A percentile compares a stretch with the other conserved stretches of the same genome.
phyloP scores from a whole-genome alignment of 2,329 filamentous ascomycete genomes.

The Diplocarpon rosae region DNA sequence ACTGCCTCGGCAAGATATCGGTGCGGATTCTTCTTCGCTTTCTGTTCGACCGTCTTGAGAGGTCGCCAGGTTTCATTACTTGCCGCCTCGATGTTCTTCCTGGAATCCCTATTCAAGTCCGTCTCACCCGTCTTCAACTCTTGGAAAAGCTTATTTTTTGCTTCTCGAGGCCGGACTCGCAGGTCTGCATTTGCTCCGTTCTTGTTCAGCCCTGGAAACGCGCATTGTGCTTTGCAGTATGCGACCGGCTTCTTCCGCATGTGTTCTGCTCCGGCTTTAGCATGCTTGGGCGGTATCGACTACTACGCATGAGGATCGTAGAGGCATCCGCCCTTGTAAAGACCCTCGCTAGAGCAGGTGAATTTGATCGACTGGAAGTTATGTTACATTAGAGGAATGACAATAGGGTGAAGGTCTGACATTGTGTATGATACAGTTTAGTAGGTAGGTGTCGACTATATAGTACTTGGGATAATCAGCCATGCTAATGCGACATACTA shows the following conservation, averaged over 20 bases:
- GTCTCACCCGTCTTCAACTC: no score
- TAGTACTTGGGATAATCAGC: no score
- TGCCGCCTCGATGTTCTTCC: no score
- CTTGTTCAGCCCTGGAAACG: conserved; percentile 13
- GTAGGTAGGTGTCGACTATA: background rate
- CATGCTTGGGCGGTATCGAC: conserved; percentile 10
- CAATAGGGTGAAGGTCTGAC: conserved; percentile 11
- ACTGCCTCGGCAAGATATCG: no score
- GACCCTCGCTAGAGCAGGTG: conserved; percentile 12
- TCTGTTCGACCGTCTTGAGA: no score
- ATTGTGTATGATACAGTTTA: background rate
- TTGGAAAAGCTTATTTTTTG: no score
- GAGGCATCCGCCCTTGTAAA: conserved; percentile 11
- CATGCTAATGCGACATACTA: no score
- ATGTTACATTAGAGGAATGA: conserved; percentile 9
- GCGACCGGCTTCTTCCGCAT: conserved; percentile 10
- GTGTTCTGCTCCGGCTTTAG: conserved; percentile 5
- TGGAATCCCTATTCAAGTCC: no score
- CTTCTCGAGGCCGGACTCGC: no score
- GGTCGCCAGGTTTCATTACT: no score
- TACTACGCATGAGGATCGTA: conserved; percentile 14
- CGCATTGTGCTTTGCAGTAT: conserved; percentile 17
- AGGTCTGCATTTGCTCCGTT: background rate
- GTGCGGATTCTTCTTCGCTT: no score
- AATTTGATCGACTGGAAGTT: conserved; percentile 13